These are phyloP conservation scores for Fusarium beomiforme DNA, from an alignment of 2,329 filamentous ascomycete species.

Conservation along the genomic window DNA sequence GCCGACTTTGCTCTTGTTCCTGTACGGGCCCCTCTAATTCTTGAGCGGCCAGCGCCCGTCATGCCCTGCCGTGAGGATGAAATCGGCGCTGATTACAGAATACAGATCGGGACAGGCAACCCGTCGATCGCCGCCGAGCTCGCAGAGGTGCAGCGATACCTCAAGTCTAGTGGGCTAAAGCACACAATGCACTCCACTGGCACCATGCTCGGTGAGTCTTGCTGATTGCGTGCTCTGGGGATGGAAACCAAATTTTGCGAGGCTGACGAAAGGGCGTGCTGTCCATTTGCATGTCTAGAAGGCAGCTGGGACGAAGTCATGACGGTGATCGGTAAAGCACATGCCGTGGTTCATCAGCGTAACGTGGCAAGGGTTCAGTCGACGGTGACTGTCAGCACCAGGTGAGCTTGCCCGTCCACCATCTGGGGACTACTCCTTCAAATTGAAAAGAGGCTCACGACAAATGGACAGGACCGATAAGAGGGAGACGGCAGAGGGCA, in stretches of 20 bases:
- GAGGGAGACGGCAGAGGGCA: background rate
- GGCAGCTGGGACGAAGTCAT: too few relatives aligned
- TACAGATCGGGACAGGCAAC: background rate
- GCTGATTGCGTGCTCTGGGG: too few relatives aligned
- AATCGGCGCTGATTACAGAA: background rate
- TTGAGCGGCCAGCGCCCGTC: background rate
- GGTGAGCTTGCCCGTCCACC: background rate
- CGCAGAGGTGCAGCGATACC: background rate
- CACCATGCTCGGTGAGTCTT: too few relatives aligned
- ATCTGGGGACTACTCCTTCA: background rate
- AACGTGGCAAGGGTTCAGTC: background rate
- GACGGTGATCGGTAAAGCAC: too few relatives aligned
- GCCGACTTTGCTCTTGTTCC: background rate
- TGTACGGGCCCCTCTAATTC: background rate
- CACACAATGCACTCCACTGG: too few relatives aligned
- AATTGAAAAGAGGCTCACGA: background rate
- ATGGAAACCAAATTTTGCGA: too few relatives aligned
- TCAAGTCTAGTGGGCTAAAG: background rate
- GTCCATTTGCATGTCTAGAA: too few relatives aligned
- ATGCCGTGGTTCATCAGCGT: background rate
- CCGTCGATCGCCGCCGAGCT: background rate
- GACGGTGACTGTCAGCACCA: background rate
- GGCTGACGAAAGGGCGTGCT: too few relatives aligned
- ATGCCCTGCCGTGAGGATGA: background rate
- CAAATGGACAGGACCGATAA: background rate